Percentiles rank a stretch among this genome's conserved stretches.
Evolutionary conservation across 2,329 filamentous ascomycete species (phyloP).

Genomic region (Calonectria ilicicola): DNA sequence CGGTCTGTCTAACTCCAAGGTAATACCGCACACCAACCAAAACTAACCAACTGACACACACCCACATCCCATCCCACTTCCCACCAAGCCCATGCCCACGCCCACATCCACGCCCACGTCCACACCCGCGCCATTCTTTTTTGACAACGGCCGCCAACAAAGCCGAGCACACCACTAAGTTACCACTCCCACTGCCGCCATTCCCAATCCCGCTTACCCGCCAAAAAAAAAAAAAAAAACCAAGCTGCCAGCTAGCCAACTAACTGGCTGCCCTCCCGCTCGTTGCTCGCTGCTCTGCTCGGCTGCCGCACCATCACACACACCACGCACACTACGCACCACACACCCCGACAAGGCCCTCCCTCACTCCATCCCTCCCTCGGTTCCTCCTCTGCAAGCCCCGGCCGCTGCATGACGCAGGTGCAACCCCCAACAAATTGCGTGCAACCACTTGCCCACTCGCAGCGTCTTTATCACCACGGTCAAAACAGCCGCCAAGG

Average conservation of each 20-base stretch:
- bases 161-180: not conserved
- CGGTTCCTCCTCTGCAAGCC: not conserved
- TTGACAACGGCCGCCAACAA: constrained; percentile 1
- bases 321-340: not conserved
- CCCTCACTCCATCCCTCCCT: not conserved
- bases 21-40: not conserved
- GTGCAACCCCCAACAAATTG: constrained; percentile 28
- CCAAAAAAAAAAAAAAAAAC: not conserved
- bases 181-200: not conserved
- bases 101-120: not conserved
- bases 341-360: not conserved
- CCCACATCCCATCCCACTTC: too few species aligned
- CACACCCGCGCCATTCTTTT: not conserved
- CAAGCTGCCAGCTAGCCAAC: not conserved
- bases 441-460: constrained; percentile 17
- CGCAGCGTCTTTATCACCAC: not conserved
- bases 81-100: not conserved
- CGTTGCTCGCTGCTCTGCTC: not conserved
- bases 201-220: not conserved
- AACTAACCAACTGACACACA: too few species aligned
- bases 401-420: constrained; percentile 23
- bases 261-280: not conserved
- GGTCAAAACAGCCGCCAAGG: constrained; percentile 2
- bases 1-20: constrained; percentile 5
- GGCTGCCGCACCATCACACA: not conserved